A percentile compares a stretch with the other conserved stretches of the same genome.
Conservation (phyloP, 176 grass and related monocot species). For the Aegilops speltoides region DNA sequence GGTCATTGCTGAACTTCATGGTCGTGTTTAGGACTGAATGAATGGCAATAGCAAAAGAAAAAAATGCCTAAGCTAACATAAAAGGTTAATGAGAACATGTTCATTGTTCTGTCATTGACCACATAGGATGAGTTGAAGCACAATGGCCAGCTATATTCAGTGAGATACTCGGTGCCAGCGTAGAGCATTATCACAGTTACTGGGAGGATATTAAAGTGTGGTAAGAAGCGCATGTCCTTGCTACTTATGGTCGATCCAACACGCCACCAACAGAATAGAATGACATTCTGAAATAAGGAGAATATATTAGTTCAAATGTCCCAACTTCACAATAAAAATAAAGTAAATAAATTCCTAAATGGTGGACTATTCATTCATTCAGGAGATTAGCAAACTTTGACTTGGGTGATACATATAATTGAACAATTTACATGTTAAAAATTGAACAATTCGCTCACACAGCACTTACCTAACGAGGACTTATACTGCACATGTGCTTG, state of each 20-base stretch:
- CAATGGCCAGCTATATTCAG: constrained; percentile 43
- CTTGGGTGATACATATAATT: background rate
- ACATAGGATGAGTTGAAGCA: constrained; percentile 55
- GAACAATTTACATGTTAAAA: background rate
- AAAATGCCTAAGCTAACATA: constrained; percentile 42
- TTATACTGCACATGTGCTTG: constrained; percentile 39
- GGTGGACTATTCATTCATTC: constrained; percentile 24
- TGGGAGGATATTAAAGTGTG: constrained; percentile 24
- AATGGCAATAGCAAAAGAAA: constrained; percentile 35
- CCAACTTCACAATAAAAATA: background rate
- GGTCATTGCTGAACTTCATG: constrained; percentile 25
- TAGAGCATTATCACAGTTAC: constrained; percentile 25
- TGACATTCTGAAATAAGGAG: constrained; percentile 42
- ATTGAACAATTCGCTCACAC: background rate
- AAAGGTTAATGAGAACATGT: constrained; percentile 2
- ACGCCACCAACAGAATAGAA: constrained; percentile 35
- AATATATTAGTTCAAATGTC: constrained; percentile 36
- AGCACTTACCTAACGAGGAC: constrained; percentile 48
- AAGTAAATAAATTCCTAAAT: constrained; percentile 10
- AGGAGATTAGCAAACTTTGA: background rate
- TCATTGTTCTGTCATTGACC: constrained; percentile 25
- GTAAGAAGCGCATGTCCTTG: constrained; percentile 39
- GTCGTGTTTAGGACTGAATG: constrained; percentile 39
- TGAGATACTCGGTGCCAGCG: constrained; percentile 20
- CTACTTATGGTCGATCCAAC: constrained; percentile 49